phyloP scores from a whole-genome alignment of 2,329 filamentous ascomycete genomes.

The Aspergillus fructus region DNA sequence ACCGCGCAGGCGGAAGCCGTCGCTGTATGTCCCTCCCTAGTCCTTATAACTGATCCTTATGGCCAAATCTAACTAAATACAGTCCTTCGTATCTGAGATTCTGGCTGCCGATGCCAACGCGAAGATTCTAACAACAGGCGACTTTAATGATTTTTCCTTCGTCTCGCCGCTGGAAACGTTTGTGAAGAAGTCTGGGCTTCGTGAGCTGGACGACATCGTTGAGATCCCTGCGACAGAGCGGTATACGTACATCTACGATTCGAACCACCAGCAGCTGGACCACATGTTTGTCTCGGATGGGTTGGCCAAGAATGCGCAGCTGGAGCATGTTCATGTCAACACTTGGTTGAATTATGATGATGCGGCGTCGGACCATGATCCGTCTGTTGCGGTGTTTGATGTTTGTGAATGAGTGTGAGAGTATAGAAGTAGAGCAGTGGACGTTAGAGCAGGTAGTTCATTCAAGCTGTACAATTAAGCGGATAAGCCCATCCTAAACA shows the following conservation, averaged over 20 bases:
- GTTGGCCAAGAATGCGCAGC: conserved; percentile 42
- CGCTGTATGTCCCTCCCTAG: conserved; percentile 44
- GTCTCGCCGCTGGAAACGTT: conserved; percentile 61
- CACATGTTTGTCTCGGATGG: conserved; percentile 66
- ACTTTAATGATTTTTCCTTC: conserved; percentile 72
- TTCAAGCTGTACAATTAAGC: no score
- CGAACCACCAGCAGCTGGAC: conserved; percentile 69
- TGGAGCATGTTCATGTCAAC: conserved; percentile 69
- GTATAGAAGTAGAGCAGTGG: not conserved
- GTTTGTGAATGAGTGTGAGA: conserved; percentile 50
- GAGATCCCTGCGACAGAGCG: conserved; percentile 56
- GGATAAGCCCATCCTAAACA: no score
- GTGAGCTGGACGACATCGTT: conserved; percentile 62
- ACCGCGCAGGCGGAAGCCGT: conserved; percentile 58
- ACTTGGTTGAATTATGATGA: conserved; percentile 62
- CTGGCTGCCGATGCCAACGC: conserved; percentile 57
- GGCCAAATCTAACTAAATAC: not conserved
- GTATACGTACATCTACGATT: conserved; percentile 70
- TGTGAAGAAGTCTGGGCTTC: conserved; percentile 52
- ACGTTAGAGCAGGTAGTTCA: no score
- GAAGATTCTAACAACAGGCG: conserved; percentile 61
- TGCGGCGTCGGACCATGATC: conserved; percentile 68
- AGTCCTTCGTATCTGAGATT: conserved; percentile 59
- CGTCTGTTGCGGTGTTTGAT: conserved; percentile 63
- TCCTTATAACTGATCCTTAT: not conserved